phyloP scores from a whole-genome alignment of 2,329 filamentous ascomycete species.

The Aspergillus clavatus region DNA sequence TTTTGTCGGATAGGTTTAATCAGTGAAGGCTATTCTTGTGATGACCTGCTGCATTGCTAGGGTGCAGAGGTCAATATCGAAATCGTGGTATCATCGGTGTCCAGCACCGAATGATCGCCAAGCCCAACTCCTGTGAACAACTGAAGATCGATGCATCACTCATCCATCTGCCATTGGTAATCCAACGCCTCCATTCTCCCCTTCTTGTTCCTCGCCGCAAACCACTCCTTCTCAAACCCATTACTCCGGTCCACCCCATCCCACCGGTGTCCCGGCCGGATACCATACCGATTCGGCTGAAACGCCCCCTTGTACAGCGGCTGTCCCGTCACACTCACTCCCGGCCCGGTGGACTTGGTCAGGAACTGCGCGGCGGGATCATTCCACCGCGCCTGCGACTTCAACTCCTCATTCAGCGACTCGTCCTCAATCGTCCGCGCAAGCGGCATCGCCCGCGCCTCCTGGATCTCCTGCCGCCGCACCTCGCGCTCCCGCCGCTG shows the following conservation, averaged over 20 bases:
- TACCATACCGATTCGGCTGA: constrained; percentile 88
- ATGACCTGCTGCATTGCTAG: no score
- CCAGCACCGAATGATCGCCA: constrained; percentile 5
- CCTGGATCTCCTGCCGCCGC: constrained; percentile 64
- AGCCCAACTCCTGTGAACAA: not conserved
- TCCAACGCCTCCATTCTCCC: constrained; percentile 73
- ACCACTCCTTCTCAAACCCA: constrained; percentile 90
- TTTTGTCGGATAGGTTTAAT: no score
- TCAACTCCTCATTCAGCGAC: constrained; percentile 78
- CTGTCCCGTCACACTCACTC: constrained; percentile 49
- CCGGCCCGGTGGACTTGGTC: constrained; percentile 44
- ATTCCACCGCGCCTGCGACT: constrained; percentile 76
- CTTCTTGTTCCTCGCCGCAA: constrained; percentile 76
- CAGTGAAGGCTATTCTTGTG: no score
- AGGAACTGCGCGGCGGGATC: constrained; percentile 86
- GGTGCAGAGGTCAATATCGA: no score
- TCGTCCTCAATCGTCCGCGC: constrained; percentile 79
- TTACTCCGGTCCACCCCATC: constrained; percentile 93
- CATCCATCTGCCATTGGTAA: constrained; percentile 96
- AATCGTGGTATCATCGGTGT: constrained; percentile 11
- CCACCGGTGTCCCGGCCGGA: constrained; percentile 88
- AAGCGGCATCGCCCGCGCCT: constrained; percentile 76
- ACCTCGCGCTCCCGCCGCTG: constrained; percentile 65
- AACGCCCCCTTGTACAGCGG: constrained; percentile 74
- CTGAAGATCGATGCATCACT: constrained; percentile 47